These are phyloP conservation scores for Eutrema heterophyllum DNA, from an alignment of 345 rosid species.

Conservation along the genomic window DNA sequence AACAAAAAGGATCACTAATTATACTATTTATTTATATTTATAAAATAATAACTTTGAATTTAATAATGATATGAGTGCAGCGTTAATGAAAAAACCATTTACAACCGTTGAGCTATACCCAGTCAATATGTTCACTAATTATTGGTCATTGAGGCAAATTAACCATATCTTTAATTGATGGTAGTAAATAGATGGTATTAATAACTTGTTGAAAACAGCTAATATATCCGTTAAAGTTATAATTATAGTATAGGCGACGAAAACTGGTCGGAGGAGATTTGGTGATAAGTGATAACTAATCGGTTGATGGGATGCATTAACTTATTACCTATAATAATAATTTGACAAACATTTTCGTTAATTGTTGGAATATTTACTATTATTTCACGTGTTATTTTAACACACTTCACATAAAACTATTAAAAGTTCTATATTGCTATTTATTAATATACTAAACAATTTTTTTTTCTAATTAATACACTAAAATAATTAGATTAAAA, in stretches of 20 bases:
- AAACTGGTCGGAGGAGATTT: background rate
- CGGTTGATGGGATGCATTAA: background rate
- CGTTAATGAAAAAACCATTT: background rate
- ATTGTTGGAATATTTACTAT: background rate
- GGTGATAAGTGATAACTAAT: background rate
- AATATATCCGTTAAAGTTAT: slow-evolving; percentile 6
- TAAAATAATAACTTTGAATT: background rate
- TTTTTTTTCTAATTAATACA: no score
- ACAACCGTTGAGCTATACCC: background rate
- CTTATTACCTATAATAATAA: background rate
- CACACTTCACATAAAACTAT: no score
- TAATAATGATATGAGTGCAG: background rate
- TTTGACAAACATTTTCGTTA: background rate
- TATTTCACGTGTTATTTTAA: no score
- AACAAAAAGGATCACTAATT: background rate
- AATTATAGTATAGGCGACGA: background rate
- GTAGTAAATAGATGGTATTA: background rate
- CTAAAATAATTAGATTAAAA: no score
- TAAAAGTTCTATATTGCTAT: no score
- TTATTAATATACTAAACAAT: no score
- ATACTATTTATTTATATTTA: background rate
- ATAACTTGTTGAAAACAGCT: slow-evolving; percentile 7
- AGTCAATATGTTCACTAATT: slow-evolving; percentile 1
- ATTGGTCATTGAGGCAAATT: background rate
- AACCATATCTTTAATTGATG: background rate